A percentile compares a stretch with the other conserved stretches of the same genome.
Conservation (phyloP, 1,139 yeast genomes). For the Debaryomycetaceae sp. region DNA sequence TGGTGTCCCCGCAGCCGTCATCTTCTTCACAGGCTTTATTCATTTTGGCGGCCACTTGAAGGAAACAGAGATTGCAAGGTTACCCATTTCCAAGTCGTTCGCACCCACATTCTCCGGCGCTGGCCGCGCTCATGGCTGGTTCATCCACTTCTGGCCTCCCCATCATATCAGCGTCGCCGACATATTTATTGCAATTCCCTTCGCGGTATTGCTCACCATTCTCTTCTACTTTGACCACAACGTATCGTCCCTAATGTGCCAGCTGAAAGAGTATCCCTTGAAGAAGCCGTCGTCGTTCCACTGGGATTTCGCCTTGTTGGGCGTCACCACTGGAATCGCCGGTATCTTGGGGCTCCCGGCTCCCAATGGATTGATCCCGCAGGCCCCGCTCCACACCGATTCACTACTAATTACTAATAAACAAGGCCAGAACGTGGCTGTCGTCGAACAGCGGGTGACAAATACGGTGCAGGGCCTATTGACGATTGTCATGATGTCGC, state of each 20-base stretch:
- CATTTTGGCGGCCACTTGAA: constrained; percentile 76
- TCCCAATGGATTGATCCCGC: constrained; percentile 94
- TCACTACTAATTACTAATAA: constrained; percentile 58
- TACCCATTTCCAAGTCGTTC: constrained; percentile 68
- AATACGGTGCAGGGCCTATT: constrained; percentile 77
- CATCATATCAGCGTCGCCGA: constrained; percentile 54
- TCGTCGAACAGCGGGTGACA: constrained; percentile 83
- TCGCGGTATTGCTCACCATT: constrained; percentile 74
- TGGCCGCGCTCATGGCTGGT: constrained; percentile 51
- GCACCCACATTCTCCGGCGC: constrained; percentile 49
- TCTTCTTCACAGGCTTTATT: constrained; percentile 84
- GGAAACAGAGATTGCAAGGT: constrained; percentile 37
- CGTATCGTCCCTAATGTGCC: constrained; percentile 87
- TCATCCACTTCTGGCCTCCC: constrained; percentile 63
- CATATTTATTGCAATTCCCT: constrained; percentile 83
- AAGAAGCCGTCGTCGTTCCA: constrained; percentile 85
- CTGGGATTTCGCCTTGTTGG: constrained; percentile 81
- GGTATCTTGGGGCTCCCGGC: constrained; percentile 89
- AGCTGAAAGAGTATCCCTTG: constrained; percentile 69
- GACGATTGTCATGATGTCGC: constrained; percentile 78
- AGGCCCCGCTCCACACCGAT: constrained; percentile 87
- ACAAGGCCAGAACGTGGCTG: constrained; percentile 36
- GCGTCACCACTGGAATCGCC: constrained; percentile 75
- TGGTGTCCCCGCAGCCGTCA: constrained; percentile 70
- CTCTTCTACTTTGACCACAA: constrained; percentile 92